A percentile compares a stretch with the other conserved stretches of the same genome.
Conservation (phyloP, 2,329 filamentous ascomycete species). For the Colletotrichum aenigma region DNA sequence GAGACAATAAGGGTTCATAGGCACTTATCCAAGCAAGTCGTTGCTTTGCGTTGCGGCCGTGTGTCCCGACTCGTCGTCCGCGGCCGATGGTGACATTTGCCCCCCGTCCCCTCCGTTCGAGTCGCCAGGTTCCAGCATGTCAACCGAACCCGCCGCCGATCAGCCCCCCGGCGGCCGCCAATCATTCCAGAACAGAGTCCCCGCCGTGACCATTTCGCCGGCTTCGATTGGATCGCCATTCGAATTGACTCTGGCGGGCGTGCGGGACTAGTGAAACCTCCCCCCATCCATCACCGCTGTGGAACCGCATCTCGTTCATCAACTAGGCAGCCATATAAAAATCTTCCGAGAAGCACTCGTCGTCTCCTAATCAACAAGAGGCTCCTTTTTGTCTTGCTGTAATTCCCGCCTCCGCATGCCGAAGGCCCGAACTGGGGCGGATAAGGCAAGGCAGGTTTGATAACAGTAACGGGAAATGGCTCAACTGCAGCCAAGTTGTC, state of each 20-base stretch:
- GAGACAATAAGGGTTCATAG: not conserved
- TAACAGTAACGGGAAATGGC: not conserved
- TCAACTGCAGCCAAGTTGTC: not conserved
- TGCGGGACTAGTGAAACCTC: not conserved
- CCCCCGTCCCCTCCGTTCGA: not conserved
- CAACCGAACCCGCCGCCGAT: not conserved
- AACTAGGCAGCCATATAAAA: constrained; percentile 15
- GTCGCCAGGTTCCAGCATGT: not conserved
- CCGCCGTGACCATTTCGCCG: not conserved
- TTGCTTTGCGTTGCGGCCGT: not conserved
- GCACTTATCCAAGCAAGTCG: not conserved
- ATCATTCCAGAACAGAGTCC: not conserved
- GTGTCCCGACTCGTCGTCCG: not conserved
- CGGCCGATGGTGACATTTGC: not conserved
- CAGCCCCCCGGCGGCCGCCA: not conserved
- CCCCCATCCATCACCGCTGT: not conserved
- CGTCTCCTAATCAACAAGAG: not conserved
- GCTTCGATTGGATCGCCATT: not conserved
- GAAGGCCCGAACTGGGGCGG: not conserved
- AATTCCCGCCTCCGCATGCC: not conserved
- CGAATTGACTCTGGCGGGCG: not conserved
- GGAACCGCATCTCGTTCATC: not conserved
- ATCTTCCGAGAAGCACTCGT: not conserved
- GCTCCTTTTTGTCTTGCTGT: not conserved
- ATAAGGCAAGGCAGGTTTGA: not conserved